Evolutionary conservation across 345 rosid genomes (phyloP), one percentile per base, ranked within the genome.

Genomic region (Lepidium africanum): DNA sequence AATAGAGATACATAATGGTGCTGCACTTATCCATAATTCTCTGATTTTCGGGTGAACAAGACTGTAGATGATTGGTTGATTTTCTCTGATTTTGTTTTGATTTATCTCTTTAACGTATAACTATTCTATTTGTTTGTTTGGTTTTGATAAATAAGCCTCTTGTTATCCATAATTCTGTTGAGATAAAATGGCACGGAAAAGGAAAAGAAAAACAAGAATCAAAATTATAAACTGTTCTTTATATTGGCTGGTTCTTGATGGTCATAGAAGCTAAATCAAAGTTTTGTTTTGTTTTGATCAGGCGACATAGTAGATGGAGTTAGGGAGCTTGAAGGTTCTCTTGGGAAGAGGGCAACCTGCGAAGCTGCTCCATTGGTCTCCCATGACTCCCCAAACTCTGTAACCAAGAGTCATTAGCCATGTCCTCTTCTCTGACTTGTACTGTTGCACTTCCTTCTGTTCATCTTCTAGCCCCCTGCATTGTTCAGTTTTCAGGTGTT

Each of bases 311-410:
- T 91, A 88, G 46, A 86, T 79, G 47, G 97, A 86, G 79, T 91
- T 91, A 23, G 96, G 97, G 33, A 91, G 85, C 84, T 91, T 91
- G 88, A 91, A 91, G 54, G 90, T 82, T 74, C 92, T 83, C 71
- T 77, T 77, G 16, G 95, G 86, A 59, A 17, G 32, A 1, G 95
- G 92, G 39, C 80, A 86, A 10, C 98, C 96, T 30, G 72, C 70
- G 7, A 92, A 63, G 33, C 95, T 89, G 80, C 89, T 89, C 90
- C 87, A 87, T 42, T 92, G 98, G 56, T 87, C 92, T 63, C 90
- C 95, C 67, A 85, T 69, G 52, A 82, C 85, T 48, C 88, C 96
- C 95, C 89, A 87, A 1, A 92, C 82, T 66, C 92, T 80, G 77
- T 84, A 92, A 16, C 95, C 95, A 67, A 81, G 82, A 41, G 76